Conservation (phyloP, 1,284 basidiomycete genomes). For the Fomes fomentarius region DNA sequence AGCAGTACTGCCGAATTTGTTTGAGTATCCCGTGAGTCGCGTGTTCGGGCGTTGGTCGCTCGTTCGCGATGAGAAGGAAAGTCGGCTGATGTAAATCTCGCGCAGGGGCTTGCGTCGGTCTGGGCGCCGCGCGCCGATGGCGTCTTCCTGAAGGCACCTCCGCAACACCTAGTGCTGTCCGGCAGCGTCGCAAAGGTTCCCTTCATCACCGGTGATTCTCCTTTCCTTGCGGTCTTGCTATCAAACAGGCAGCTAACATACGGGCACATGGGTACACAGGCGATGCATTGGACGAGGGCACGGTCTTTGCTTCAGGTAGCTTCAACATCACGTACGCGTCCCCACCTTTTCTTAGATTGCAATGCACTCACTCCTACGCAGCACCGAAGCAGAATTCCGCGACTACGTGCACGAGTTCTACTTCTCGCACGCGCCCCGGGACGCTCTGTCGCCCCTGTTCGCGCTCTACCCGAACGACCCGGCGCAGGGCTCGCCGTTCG, state of each 20-base stretch:
- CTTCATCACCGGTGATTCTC: conserved; percentile 24
- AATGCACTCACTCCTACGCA: neutral
- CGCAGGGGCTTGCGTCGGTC: conserved; percentile 25
- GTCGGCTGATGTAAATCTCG: neutral
- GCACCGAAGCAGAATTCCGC: conserved; percentile 13
- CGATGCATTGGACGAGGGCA: conserved; percentile 36
- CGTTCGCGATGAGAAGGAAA: no score
- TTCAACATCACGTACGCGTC: conserved; percentile 20
- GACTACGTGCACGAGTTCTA: conserved; percentile 11
- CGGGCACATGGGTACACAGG: conserved; percentile 17
- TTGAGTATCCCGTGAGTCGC: conserved; percentile 1
- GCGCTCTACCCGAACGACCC: conserved; percentile 26
- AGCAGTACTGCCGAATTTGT: conserved; percentile 29
- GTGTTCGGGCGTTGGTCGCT: neutral
- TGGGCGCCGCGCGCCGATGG: conserved; percentile 43
- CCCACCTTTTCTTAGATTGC: neutral
- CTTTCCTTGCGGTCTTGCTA: no score
- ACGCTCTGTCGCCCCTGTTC: conserved; percentile 19
- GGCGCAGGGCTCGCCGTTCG: conserved; percentile 30
- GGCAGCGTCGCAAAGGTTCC: conserved; percentile 34
- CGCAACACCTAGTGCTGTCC: conserved; percentile 25
- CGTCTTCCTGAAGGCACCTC: conserved; percentile 33
- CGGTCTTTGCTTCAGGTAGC: conserved; percentile 28
- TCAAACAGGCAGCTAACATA: no score
- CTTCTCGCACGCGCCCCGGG: conserved; percentile 11